These are phyloP conservation scores for Aspergillus fischeri DNA, from an alignment of 2,329 filamentous ascomycete genomes.

Conservation along the genomic window DNA sequence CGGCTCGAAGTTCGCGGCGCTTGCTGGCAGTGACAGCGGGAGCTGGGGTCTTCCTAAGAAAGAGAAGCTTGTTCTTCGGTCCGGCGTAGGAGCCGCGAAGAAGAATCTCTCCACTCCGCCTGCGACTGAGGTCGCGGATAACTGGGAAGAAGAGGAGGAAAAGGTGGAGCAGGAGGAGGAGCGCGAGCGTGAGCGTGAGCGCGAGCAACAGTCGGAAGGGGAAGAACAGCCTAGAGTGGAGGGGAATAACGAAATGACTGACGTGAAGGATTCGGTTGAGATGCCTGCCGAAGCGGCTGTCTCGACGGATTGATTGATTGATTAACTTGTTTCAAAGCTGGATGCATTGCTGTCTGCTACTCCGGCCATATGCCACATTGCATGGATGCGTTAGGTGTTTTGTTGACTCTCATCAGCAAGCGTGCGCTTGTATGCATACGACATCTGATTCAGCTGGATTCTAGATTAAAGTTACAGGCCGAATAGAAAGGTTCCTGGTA, in stretches of 20 bases:
- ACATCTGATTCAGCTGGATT: background rate
- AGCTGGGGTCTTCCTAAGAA: constrained; percentile 20
- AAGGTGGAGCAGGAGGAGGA: constrained; percentile 37
- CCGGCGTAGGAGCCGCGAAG: constrained; percentile 32
- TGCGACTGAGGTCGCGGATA: constrained; percentile 37
- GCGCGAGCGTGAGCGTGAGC: constrained; percentile 16
- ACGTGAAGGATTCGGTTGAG: background rate
- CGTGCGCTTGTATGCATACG: background rate
- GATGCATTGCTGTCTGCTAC: background rate
- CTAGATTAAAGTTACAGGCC: background rate
- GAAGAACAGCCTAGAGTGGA: background rate
- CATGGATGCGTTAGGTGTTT: background rate
- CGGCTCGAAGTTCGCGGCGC: constrained; percentile 30
- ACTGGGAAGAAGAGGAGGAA: constrained; percentile 46
- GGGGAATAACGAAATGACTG: background rate
- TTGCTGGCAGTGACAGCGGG: constrained; percentile 19
- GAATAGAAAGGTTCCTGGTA: background rate
- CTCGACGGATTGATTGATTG: background rate
- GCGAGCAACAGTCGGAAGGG: constrained; percentile 8
- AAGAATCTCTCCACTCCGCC: constrained; percentile 19
- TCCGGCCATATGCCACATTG: background rate
- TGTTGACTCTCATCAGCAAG: background rate
- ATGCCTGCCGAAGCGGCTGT: background rate
- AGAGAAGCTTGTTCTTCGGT: constrained; percentile 32
- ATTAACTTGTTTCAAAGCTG: background rate